Base-by-base conservation (phyloP, 1,284 basidiomycete genomes). In the Cutaneotrichosporon cyanovorans region DNA sequence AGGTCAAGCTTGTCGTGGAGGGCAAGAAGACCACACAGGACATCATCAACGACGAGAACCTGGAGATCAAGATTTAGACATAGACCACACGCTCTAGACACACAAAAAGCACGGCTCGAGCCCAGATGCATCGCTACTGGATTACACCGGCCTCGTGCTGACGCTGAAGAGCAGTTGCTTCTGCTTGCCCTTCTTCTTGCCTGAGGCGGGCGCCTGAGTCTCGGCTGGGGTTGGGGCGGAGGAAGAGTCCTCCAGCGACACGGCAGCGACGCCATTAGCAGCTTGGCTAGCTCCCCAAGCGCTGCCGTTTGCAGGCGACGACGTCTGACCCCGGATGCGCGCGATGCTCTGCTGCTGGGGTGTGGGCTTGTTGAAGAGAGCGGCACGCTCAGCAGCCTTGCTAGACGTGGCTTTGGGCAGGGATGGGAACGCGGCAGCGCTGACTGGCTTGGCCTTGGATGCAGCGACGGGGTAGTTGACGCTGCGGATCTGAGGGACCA, bases 91-190 rank as follows among this genome's bases (percentile, higher is more conserved):
- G 12, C 8, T 7, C 8, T 28, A 28, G 25, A 28, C 25, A 28
- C 25, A 28, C 25, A 12, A 28, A 12, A 28, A 28, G 25, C 12
- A 12, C 25, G 12, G 7, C 7, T 28, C 25, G 12, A 12, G 25
- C 25, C 25, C 25, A 28, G 36, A 48, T 38, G 31, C n/a, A 34
- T 22, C 20, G 38, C 23, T n/a, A n/a, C 14, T 38, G 15, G 20
- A 38, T 16, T 32, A 22, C 21, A 23, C 30, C 28, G 65, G 66
- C 44, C 70, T 55, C 12, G 69, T 66, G 43, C 66, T 69, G 32
- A 73, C 68, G 16, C 74, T 85, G 61, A 90, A 89, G 58, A 91
- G 66, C 18, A 81, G 83, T 74, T 90, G 85, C 70, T 89, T 89
- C 65, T 81, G 78, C 66, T 88, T 89, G 2, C 82, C 82, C 67